Percentiles rank a stretch among this genome's conserved stretches.
Evolutionary conservation across 1,284 basidiomycete species (phyloP).

Genomic region (Cerrena zonata): DNA sequence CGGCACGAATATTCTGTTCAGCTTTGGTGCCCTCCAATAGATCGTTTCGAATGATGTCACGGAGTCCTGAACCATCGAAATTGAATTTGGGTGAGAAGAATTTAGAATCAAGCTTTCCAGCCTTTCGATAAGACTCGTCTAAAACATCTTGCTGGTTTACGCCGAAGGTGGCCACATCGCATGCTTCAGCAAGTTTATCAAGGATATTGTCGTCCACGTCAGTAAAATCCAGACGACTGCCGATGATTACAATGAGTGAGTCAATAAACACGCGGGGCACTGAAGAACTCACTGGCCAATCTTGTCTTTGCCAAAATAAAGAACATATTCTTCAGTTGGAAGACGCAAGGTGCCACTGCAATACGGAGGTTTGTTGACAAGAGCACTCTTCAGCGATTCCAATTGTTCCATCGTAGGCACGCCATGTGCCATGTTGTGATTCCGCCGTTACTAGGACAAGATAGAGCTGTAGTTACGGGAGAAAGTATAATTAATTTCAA

Average conservation of each 20-base stretch:
- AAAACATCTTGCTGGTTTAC: constrained; percentile 15
- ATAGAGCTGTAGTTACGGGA: no score
- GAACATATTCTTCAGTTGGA: constrained; percentile 3
- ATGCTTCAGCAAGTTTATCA: constrained; percentile 9
- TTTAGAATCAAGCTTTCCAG: constrained; percentile 22
- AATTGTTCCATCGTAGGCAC: no score
- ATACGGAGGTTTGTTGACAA: constrained; percentile 1
- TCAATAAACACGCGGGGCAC: no score
- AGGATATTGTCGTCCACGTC: constrained; percentile 1
- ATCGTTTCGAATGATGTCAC: constrained; percentile 16
- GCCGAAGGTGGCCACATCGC: constrained; percentile 20
- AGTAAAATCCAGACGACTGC: constrained; percentile 5
- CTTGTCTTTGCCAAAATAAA: constrained; percentile 13
- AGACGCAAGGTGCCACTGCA: constrained; percentile 8
- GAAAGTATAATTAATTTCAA: no score
- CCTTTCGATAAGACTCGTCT: constrained; percentile 23
- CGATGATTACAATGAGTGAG: background rate
- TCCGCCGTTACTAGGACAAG: no score
- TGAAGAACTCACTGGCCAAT: constrained; percentile 1
- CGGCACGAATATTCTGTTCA: constrained; percentile 15
- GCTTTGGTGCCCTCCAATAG: constrained; percentile 18
- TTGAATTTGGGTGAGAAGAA: constrained; percentile 25
- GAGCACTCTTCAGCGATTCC: background rate
- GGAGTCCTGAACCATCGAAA: constrained; percentile 17
- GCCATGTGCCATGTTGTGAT: no score